Evolutionary conservation across 306 rosid species (phyloP).

Genomic region (Quercus gilva): DNA sequence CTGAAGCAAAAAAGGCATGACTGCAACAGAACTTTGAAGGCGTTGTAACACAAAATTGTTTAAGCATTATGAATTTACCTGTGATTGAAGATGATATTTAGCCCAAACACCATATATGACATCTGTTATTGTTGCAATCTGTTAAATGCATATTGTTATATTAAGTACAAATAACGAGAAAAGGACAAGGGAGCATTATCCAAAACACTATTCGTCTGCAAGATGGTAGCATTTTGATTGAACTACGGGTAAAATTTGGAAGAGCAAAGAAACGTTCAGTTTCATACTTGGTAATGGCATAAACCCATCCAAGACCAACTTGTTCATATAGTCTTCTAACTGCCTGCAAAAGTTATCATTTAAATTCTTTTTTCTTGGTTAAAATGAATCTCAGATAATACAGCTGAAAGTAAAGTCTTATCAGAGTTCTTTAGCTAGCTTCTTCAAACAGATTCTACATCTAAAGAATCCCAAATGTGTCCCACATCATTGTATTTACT

Average conservation of each 20-base stretch:
- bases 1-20: not conserved
- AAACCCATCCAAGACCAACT: constrained; percentile 95
- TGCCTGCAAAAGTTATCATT: constrained; percentile 53
- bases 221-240: not conserved
- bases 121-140: constrained; percentile 72
- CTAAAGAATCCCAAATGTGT: not conserved
- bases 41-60: constrained; percentile 5
- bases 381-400: constrained; percentile 2
- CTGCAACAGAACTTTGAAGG: not conserved
- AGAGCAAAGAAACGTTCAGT: constrained; percentile 50
- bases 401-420: not conserved
- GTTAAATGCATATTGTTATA: constrained; percentile 16
- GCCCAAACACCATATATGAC: constrained; percentile 77
- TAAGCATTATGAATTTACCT: constrained; percentile 31
- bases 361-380: constrained; percentile 2
- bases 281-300: constrained; percentile 81
- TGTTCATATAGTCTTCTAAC: constrained; percentile 79
- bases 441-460: not conserved
- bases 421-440: not conserved
- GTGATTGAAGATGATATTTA: constrained; percentile 86
- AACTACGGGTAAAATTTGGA: constrained; percentile 10
- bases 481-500: not conserved
- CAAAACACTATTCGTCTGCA: not conserved
- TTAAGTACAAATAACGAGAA: constrained; percentile 4
- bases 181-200: constrained; percentile 9